Evolutionary conservation across 2,329 filamentous ascomycete genomes (phyloP), one percentile per base, ranked within the genome.

Genomic region (Ceratocystiopsis sp.): DNA sequence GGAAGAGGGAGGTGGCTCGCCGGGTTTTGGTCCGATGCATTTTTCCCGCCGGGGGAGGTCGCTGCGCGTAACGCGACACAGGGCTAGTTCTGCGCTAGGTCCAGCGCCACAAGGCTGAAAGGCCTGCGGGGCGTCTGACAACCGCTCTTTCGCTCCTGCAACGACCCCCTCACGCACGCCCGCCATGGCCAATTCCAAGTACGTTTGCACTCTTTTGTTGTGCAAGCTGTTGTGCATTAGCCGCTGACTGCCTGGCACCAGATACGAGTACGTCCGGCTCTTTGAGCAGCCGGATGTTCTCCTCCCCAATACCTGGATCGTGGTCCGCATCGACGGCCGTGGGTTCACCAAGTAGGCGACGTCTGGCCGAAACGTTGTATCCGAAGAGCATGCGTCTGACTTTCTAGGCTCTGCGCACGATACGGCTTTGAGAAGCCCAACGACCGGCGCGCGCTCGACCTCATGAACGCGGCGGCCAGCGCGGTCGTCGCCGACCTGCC

Each of bases 391-490:
- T 10, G 10, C 25, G 7, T 11, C 25, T 29, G 25, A 29, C 25
- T 9, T 11, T 4, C 3, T 48, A 93, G 84, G 55, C 76, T 95
- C 52, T 87, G 84, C 48, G 70, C 75, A 48, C 84, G 81, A 59
- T 91, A 96, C 62, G 65, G 65, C 18, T 96, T 96, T 55, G 69
- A 78, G 53, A 98, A 96, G 62, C 91, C 91, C 35, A 98, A 96
- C 61, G 91, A 98, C 60, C 70, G 71, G 36, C 73, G 84, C 50
- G 91, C 87, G 0, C 65, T 96, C 13, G 75, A 93, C 59, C 76
- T 98, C 51, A 96, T 98, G 89, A 98, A 98, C 55, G 76, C 77
- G 1, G 86, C 86, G 2, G 91, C 91, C n/a, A 73, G 76, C 46
- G 80, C 80, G 7, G 84, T 95, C 39, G 75, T 95, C 63, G 73